A percentile compares a stretch with the other conserved stretches of the same genome.
Evolutionary conservation across 148 eudicot genomes (phyloP).

Genomic region (Dianthus caryophyllus): DNA sequence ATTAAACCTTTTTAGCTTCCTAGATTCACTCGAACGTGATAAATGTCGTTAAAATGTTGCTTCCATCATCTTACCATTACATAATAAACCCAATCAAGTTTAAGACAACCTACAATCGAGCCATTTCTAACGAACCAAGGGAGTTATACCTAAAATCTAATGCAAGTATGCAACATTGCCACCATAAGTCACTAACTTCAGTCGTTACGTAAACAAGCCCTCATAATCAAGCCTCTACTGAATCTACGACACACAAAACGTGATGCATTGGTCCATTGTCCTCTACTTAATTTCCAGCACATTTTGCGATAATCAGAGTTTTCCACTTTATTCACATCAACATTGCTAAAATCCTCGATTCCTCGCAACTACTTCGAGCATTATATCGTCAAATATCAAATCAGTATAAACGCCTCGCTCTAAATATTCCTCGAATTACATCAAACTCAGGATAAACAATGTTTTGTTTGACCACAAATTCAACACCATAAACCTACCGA

Average conservation of each 20-base stretch:
- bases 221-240: neutral
- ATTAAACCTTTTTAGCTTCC: neutral
- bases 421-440: neutral
- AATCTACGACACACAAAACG: slow-evolving; percentile 3
- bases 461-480: neutral
- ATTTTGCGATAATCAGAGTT: neutral
- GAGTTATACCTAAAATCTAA: neutral
- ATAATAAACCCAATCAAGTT: neutral
- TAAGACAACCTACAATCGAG: too few relatives aligned
- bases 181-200: neutral
- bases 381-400: neutral
- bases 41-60: neutral
- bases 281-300: too few relatives aligned
- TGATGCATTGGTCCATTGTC: neutral
- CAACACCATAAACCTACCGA: neutral
- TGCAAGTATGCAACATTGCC: too few relatives aligned
- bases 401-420: neutral
- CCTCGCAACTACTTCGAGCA: too few relatives aligned
- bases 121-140: too few relatives aligned
- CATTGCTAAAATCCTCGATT: neutral
- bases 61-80: slow-evolving; percentile 1
- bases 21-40: neutral
- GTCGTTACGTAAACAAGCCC: neutral
- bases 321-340: neutral
- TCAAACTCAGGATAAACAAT: neutral